phyloP scores from a whole-genome alignment of 305 asterid genomes.

The Vinca major region DNA sequence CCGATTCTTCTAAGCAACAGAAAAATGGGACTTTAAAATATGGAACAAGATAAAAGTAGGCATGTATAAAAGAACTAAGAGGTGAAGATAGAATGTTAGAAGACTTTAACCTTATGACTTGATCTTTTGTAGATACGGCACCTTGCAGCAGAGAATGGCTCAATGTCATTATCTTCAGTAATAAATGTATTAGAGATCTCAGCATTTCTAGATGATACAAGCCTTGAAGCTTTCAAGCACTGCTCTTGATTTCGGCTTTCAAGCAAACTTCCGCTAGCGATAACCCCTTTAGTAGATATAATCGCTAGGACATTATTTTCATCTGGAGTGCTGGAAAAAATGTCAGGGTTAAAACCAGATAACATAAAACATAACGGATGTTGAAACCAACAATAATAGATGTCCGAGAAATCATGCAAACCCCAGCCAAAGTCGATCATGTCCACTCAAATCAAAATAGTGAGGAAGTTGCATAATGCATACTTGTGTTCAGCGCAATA shows the following conservation, averaged over 20 bases:
- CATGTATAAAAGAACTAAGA: not conserved
- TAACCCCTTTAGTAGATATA: conserved; percentile 56
- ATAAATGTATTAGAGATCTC: conserved; percentile 45
- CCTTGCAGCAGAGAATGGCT: conserved; percentile 72
- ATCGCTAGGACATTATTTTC: conserved; percentile 68
- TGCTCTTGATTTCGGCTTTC: conserved; percentile 55
- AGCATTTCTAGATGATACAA: conserved; percentile 41
- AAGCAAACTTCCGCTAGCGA: conserved; percentile 48
- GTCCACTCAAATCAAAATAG: conserved; percentile 1
- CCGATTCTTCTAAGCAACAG: conserved; percentile 34
- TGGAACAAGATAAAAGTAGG: conserved; percentile 4
- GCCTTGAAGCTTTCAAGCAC: conserved; percentile 56
- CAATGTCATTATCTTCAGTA: conserved; percentile 38
- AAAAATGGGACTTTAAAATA: conserved; percentile 14
- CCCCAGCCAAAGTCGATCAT: not conserved
- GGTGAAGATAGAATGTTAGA: conserved; percentile 1
- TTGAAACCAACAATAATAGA: not conserved
- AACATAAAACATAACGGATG: not conserved
- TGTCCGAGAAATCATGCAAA: not conserved
- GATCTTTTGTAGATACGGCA: conserved; percentile 61
- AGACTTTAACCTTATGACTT: conserved; percentile 37
- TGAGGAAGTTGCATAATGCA: conserved; percentile 5
- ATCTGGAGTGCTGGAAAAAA: conserved; percentile 58
- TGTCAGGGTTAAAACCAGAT: not conserved
- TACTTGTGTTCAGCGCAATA: conserved; percentile 88